Base-by-base conservation (phyloP, 257 asterid species). In the Petrea volubilis region DNA sequence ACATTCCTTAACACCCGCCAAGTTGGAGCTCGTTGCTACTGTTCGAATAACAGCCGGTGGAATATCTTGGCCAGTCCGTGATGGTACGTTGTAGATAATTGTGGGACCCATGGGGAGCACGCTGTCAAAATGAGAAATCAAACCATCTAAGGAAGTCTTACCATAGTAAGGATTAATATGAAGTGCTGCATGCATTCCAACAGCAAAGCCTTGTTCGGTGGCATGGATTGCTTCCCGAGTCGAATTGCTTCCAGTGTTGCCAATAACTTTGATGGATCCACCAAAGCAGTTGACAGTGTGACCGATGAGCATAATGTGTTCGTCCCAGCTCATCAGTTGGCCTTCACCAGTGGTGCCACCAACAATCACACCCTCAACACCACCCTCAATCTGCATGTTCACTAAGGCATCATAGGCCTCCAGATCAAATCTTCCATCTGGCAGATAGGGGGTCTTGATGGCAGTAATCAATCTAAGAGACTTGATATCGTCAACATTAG, bases 261-360 rank as follows among this genome's bases (percentile, higher is more conserved):
- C 98, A 4, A 92, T 86, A 33, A 90, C 96, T 75, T 90, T 89
- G 78, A 92, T 77, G 40, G 92, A 89, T 24, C 87, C 89, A 28
- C 96, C 98, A 29, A 90, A 92, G 53, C 96, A 92, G 86, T 86
- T 92, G 14, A 92, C 91, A 0, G 98, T 90, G 80, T 90, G 96
- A 59, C 92, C 98, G 21, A 92, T 90, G 68, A 90, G 96, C 98
- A 92, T 92, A 49, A 89, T 85, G 78, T 90, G 98, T 70, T 92
- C 98, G 56, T 90, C 96, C 96, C 96, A 92, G 79, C 90, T 82
- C 98, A 92, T 92, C 29, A 92, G 73, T 64, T 92, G 96, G 64
- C 98, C 96, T 76, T 92, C 96, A n/a, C 98, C 96, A 3, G 98
- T 90, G 29, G 92, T 90, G 21, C 98, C 98, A 73, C 96, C 98